Base-by-base conservation (phyloP, 2,329 filamentous ascomycete genomes). In the Trichoderma sp. region DNA sequence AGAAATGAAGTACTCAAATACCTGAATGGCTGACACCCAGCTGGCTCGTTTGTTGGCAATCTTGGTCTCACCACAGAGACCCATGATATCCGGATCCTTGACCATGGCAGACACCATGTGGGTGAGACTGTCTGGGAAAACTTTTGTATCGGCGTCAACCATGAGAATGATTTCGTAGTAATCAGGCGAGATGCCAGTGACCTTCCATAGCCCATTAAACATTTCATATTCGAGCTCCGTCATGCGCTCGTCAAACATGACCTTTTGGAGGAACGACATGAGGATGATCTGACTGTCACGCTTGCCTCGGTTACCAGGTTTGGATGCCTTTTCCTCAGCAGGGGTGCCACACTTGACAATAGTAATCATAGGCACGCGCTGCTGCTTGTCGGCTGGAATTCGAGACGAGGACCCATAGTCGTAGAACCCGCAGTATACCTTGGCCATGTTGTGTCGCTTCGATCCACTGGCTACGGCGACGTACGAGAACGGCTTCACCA, bases 231-330 rank as follows among this genome's bases (percentile, higher is more conserved):
- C 95, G 63, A 99, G 90, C 79, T 99, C 94, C 19, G 96, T 99
- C 95, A 99, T 99, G 70, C 95, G 92, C 81, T 99, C 96, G 78
- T 99, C 95, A 75, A 99, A 99, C 95, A 99, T 99, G 76, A 99
- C 95, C 83, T 99, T 99, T 78, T 99, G 95, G 73, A 99, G 83
- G 86, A 99, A 99, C 5, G 94, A 97, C 95, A 99, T 99, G 72
- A 99, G 86, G 73, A 99, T 95, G 76, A 99, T 97, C 80, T 99
- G 95, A 83, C 93, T 97, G 85, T 99, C 95, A 78, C 95, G 92
- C 85, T 99, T 99, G 80, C 95, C 96, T 81, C 95, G 89, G 81
- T 99, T 99, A 74, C 95, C 95, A 13, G 96, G 93, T 81, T 99
- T 99, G 67, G 91, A 86, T 74, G 91, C 90, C 48, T 80, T 84